phyloP scores from a whole-genome alignment of 2,329 filamentous ascomycete genomes.

The Beauveria varroae region DNA sequence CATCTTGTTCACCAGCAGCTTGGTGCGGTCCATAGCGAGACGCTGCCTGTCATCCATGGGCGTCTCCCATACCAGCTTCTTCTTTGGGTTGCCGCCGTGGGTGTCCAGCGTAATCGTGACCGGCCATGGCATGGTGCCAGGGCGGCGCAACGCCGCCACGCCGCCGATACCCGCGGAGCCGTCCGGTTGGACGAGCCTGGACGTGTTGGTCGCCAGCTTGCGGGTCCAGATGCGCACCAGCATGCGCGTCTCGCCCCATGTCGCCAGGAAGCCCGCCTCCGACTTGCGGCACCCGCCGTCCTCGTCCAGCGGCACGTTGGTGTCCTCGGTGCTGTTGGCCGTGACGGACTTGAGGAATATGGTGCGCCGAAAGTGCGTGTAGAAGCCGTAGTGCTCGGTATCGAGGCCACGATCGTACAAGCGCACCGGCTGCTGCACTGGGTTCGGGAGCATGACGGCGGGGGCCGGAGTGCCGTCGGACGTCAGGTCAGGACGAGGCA shows the following conservation, averaged over 20 bases:
- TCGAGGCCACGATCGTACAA: constrained; percentile 75
- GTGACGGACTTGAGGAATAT: constrained; percentile 66
- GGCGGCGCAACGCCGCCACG: constrained; percentile 28
- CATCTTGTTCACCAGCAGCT: constrained; percentile 42
- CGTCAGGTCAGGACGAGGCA: constrained; percentile 57
- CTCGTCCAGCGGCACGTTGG: constrained; percentile 38
- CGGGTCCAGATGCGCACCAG: constrained; percentile 61
- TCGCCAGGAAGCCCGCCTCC: constrained; percentile 49
- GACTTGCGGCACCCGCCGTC: constrained; percentile 46
- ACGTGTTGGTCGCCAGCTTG: constrained; percentile 36
- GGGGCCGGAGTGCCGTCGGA: constrained; percentile 65
- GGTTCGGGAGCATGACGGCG: constrained; percentile 63
- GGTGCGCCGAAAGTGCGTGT: constrained; percentile 81
- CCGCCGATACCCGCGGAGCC: constrained; percentile 19
- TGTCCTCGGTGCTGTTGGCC: constrained; percentile 37
- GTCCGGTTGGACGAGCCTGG: constrained; percentile 25
- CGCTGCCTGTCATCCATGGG: constrained; percentile 38
- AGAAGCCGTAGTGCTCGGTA: constrained; percentile 90
- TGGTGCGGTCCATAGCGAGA: constrained; percentile 35
- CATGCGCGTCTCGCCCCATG: constrained; percentile 53
- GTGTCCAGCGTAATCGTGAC: constrained; percentile 54
- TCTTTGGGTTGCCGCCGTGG: constrained; percentile 47
- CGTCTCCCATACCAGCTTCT: constrained; percentile 50
- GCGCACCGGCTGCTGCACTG: constrained; percentile 69
- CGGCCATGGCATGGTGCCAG: constrained; percentile 57